Evolutionary conservation across 495 filamentous ascomycete species (phyloP).

Genomic region (Aspergillus campestris): DNA sequence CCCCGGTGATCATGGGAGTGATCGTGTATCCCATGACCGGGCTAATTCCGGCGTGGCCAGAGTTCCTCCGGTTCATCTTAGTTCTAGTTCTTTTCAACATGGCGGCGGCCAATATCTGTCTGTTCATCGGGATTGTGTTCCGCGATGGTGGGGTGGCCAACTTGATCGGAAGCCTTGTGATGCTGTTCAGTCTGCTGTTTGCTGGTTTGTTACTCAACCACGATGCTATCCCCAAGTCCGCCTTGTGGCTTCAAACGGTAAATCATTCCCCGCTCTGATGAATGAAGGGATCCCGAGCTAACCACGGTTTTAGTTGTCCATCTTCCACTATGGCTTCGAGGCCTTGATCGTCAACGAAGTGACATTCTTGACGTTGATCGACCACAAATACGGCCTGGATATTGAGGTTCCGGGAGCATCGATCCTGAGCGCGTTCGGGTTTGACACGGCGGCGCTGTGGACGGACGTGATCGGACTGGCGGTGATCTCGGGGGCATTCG

Average conservation of each 20-base stretch:
- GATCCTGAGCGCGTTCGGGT: conserved; percentile 90
- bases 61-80: conserved; percentile 87
- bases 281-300: conserved; percentile 2
- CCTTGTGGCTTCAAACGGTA: conserved; percentile 80
- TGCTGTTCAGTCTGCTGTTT: conserved; percentile 95
- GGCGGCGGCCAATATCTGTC: conserved; percentile 81
- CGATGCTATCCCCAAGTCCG: conserved; percentile 74
- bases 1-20: conserved; percentile 91
- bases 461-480: conserved; percentile 72
- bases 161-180: conserved; percentile 87
- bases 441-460: conserved; percentile 79
- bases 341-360: conserved; percentile 97
- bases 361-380: conserved; percentile 76
- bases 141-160: conserved; percentile 90
- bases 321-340: conserved; percentile 98
- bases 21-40: conserved; percentile 99
- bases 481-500: conserved; percentile 72
- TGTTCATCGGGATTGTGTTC: conserved; percentile 95
- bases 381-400: conserved; percentile 89
- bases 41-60: conserved; percentile 69
- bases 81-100: conserved; percentile 94
- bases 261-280: conserved; percentile 14
- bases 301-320: conserved; percentile 57
- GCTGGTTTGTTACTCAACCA: conserved; percentile 90
- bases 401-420: conserved; percentile 94